Evolutionary conservation across 495 filamentous ascomycete genomes (phyloP), one percentile per base, ranked within the genome.

Genomic region (Barbatosphaeria neglecta): DNA sequence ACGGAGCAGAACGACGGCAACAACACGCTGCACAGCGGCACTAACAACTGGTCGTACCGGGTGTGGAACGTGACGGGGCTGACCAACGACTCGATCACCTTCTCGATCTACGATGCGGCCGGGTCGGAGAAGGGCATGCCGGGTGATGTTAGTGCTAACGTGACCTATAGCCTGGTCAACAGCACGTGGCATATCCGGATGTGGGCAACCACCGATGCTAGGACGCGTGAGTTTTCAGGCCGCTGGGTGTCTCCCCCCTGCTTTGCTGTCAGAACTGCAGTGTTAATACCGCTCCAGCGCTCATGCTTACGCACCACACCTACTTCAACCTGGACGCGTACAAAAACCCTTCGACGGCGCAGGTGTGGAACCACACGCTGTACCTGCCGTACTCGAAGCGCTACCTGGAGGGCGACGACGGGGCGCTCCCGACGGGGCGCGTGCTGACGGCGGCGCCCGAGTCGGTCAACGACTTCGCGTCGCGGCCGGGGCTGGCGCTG

Each of bases 241-340:
- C n/a, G n/a, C n/a, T n/a, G n/a, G n/a, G n/a, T n/a, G n/a, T n/a
- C n/a, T n/a, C n/a, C n/a, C n/a, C n/a, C n/a, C n/a, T n/a, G n/a
- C n/a, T n/a, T n/a, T n/a, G n/a, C n/a, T n/a, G n/a, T n/a, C n/a
- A n/a, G n/a, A n/a, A n/a, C n/a, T 13, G 10, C 15, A 35, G 13
- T 25, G 24, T 4, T 25, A 25, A 35, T 16, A 16, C 3, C 3
- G 67, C 28, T 63, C 66, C 27, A 77, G 77, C 45, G 68, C 61
- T 87, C 60, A 83, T 87, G 74, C 78, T 90, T 24, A 71, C 70
- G 45, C 85, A 87, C 54, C 84, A 87, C 68, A 80, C 86, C 47
- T 93, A 90, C 70, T 90, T 86, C 80, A 90, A 90, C 65, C 73
- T 93, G 42, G 86, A 89, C 55, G 87, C 77, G 10, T 90, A 84